Base-by-base conservation (phyloP, 768 basidiomycete genomes). In the Lactarius quietus region DNA sequence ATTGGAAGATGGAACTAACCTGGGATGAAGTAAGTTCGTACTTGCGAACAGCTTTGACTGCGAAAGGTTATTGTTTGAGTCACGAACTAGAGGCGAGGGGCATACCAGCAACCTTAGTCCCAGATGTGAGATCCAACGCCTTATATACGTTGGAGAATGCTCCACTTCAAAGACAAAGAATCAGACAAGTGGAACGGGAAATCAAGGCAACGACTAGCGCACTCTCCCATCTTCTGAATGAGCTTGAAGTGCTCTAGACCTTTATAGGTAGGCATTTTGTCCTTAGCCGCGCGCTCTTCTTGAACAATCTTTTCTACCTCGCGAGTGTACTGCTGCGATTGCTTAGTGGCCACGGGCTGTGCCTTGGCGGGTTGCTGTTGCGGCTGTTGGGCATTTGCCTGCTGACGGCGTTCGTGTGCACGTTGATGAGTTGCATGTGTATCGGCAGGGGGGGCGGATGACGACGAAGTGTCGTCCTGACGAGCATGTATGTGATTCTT, bases 101-200 rank as follows among this genome's bases (percentile, higher is more conserved):
- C 83, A 70, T 74, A 89, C 95, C 89, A 69, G 95, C 95, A 52
- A 95, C 89, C 75, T 87, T 89, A 72, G 87, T 83, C 48, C 87
- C 87, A 14, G 87, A 88, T 41, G 81, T 78, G 56, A 85, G 81
- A 74, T 98, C 91, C 61, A 89, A 71, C 17, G 94, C 96, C 74
- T 92, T 92, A 83, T 96, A 99, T 10, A 99, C 96, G 73, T 97
- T 93, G n/a, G 95, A 98, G 75, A 99, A 99, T 51, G 96, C 96
- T 65, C 96, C 96, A 72, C 88, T 92, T 71, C 48, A 70, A 72
- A 36, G 65, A 75, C 63, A 43, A 65, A 61, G 48, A 45, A 51
- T 71, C 75, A 59, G 64, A 61, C 65, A 29, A 53, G 26, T 17
- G 64, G 38, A 39, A 65, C 8, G 62, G 58, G 62, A 63, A 55